These are phyloP conservation scores for Solanum chacoense DNA, from an alignment of 305 asterid species.

Conservation along the genomic window DNA sequence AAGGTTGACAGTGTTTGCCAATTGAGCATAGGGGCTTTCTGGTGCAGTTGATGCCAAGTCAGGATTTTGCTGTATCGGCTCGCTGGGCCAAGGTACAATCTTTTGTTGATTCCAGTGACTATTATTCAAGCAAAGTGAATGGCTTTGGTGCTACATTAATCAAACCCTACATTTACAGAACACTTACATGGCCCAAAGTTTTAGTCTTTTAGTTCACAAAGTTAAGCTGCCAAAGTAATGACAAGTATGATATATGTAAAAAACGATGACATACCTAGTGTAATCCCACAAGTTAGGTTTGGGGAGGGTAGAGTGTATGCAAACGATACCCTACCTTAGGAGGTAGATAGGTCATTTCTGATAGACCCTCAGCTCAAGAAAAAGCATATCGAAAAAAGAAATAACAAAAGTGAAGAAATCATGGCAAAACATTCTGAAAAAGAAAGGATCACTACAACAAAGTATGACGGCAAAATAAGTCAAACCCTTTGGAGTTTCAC, in stretches of 20 bases:
- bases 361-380: background rate
- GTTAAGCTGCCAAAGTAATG: background rate
- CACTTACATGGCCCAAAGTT: background rate
- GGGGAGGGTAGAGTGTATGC: background rate
- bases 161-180: background rate
- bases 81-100: conserved; percentile 15
- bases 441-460: background rate
- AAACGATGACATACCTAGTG: background rate
- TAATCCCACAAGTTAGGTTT: background rate
- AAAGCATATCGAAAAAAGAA: background rate
- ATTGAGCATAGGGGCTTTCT: conserved; percentile 28
- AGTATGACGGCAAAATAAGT: background rate
- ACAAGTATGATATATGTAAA: background rate
- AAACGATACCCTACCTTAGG: background rate
- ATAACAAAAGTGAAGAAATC: background rate
- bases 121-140: background rate
- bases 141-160: background rate
- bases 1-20: conserved; percentile 62
- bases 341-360: background rate
- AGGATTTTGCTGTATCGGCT: conserved; percentile 5
- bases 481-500: background rate
- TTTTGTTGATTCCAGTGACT: background rate
- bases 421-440: background rate
- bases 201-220: background rate
- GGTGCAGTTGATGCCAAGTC: conserved; percentile 12